A percentile compares a stretch with the other conserved stretches of the same genome.
Evolutionary conservation across 2,329 filamentous ascomycete species (phyloP).

Genomic region (Fusarium sp.): DNA sequence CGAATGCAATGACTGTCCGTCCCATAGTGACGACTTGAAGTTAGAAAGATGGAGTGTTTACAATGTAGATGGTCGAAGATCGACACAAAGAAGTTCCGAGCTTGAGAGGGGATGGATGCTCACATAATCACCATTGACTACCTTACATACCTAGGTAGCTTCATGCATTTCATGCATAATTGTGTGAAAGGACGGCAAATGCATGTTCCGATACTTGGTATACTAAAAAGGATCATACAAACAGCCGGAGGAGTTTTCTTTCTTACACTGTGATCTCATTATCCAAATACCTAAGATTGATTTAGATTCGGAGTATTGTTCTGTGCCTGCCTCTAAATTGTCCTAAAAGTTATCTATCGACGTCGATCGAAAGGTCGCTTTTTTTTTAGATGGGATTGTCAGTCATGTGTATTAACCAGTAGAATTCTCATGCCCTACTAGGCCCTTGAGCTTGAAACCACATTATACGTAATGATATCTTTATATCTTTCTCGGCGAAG

Average conservation of each 20-base stretch:
- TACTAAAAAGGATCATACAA: background rate
- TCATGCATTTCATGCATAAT: background rate
- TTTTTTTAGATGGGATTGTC: background rate
- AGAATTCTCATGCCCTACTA: background rate
- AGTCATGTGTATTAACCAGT: background rate
- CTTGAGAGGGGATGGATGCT: background rate
- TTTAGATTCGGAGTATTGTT: background rate
- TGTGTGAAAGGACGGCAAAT: background rate
- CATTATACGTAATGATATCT: background rate
- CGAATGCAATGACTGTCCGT: slow-evolving; percentile 71
- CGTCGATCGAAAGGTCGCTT: background rate
- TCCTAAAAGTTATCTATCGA: background rate
- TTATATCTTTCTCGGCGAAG: background rate
- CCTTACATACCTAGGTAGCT: background rate
- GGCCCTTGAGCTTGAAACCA: background rate
- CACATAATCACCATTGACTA: background rate
- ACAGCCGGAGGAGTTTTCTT: background rate
- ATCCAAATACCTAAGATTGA: background rate
- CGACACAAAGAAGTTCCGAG: background rate
- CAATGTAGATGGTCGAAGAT: background rate
- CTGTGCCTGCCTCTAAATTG: background rate
- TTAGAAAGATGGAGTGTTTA: background rate
- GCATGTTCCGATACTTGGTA: background rate
- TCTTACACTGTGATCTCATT: background rate
- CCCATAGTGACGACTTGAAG: slow-evolving; percentile 26